Base-by-base conservation (phyloP, 805 yeast genomes). In the Saccharomycopsis schoenii region DNA sequence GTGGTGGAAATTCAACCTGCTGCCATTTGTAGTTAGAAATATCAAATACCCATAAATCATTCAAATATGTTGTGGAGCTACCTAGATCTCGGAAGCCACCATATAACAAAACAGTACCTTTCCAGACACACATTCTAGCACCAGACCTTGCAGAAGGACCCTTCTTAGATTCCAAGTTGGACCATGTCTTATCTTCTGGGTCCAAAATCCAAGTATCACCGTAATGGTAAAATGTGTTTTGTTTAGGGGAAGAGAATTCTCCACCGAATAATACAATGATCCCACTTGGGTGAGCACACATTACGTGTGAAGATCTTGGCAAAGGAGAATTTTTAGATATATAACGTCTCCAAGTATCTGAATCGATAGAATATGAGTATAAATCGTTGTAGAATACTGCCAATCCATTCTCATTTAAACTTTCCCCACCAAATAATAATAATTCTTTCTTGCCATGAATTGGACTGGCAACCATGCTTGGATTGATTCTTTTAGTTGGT, bases 21-120 rank as follows among this genome's bases (percentile, higher is more conserved):
- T 78, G 81, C 99, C 99, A 93, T 72, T 90, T 92, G 71, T 91
- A 88, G 14, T 84, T 85, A 19, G 92, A 84, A 57, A 92, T 81
- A 72, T 93, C 98, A 74, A 93, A 93, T 4, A 91, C 80, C 99
- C 99, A 93, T 61, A 89, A 72, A 71, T 93, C 99, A 67, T 82
- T 79, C 62, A 91, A 73, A 70, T 93, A 93, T 0, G 96, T 83
- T 0, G 98, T 88, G 51, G 86, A 84, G 12, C 85, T 72, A 14
- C 97, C 96, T 67, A 92, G 76, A 71, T 93, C 99, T 68, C 96
- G 78, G 74, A 94, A 93, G 0, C 99, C 99, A 58, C 99, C 99
- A 67, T 81, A 89, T 67, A 94, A 69, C 17, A 94, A 77, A 56
- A 93, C 81, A 68, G 81, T 92, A 70, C 94, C 92, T 72, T 94